Percentiles rank a stretch among this genome's conserved stretches.
Conservation (phyloP, 2,329 filamentous ascomycete species). For the Aspergillus proliferans region DNA sequence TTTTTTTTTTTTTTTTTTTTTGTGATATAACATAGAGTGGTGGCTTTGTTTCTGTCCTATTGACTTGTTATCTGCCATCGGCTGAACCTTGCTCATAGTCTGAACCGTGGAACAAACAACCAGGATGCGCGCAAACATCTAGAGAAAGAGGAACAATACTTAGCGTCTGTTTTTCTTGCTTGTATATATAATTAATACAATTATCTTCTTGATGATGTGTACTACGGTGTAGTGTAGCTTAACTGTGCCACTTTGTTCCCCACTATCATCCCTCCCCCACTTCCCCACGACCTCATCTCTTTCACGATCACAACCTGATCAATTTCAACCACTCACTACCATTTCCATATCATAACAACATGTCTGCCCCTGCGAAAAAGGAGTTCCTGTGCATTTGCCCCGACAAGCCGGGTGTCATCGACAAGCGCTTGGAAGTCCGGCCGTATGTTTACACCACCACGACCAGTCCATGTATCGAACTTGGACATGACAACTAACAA, state of each 20-base stretch:
- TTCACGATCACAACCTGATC: neutral
- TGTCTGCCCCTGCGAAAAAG: slow-evolving; percentile 36
- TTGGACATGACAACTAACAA: too few relatives aligned
- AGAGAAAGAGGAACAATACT: too few relatives aligned
- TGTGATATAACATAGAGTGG: too few relatives aligned
- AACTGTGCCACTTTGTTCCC: neutral
- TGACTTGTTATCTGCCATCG: too few relatives aligned
- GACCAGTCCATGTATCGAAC: too few relatives aligned
- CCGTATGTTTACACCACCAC: slow-evolving; percentile 19
- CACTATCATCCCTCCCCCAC: neutral
- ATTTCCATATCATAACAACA: slow-evolving; percentile 9
- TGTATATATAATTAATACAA: too few relatives aligned
- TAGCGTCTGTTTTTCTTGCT: too few relatives aligned
- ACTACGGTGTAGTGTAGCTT: neutral
- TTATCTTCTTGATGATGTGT: neutral
- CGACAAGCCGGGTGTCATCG: slow-evolving; percentile 55
- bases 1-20: too few relatives aligned
- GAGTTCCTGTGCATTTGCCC: slow-evolving; percentile 67
- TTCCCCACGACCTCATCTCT: neutral
- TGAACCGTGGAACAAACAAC: too few relatives aligned
- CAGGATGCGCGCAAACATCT: too few relatives aligned
- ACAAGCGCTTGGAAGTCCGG: slow-evolving; percentile 53
- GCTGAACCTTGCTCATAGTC: too few relatives aligned
- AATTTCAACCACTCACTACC: neutral
- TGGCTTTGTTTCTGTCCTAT: too few relatives aligned